Percentiles rank a stretch among this genome's conserved stretches.
phyloP scores from a whole-genome alignment of 169 alveolate genomes.

The Blepharisma undulans region DNA sequence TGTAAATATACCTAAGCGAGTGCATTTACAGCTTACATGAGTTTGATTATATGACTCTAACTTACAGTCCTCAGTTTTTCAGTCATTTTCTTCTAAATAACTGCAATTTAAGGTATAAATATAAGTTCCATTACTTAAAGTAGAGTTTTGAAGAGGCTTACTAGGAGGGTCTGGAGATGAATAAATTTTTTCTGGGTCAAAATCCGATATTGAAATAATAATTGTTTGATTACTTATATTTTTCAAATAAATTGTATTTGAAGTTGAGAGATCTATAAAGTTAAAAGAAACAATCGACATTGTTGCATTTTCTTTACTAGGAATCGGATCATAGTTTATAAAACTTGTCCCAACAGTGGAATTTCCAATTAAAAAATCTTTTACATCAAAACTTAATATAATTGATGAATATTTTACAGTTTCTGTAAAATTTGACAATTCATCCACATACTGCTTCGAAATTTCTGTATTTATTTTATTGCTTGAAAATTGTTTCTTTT shows the following conservation, averaged over 20 bases:
- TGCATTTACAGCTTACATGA: not conserved
- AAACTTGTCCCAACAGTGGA: not conserved
- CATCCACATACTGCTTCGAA: not conserved
- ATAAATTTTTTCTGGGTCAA: no score
- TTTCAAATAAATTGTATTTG: not conserved
- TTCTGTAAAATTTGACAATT: not conserved
- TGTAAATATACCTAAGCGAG: not conserved
- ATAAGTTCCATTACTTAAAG: no score
- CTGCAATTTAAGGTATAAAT: no score
- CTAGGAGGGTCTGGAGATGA: no score
- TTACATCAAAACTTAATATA: not conserved
- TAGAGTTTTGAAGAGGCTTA: no score
- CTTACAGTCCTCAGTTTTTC: not conserved
- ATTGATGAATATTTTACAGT: not conserved
- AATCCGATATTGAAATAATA: not conserved
- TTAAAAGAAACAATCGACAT: not conserved
- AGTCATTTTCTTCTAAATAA: no score
- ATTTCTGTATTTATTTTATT: not conserved
- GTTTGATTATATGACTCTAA: not conserved
- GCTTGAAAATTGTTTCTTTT: not conserved
- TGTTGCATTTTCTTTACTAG: not conserved
- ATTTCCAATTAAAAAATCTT: no score
- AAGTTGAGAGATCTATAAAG: not conserved
- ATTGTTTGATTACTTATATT: not conserved
- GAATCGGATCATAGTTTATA: not conserved